Evolutionary conservation across 1,139 yeast species (phyloP).

Genomic region (Blastobotrys buckinghamii): DNA sequence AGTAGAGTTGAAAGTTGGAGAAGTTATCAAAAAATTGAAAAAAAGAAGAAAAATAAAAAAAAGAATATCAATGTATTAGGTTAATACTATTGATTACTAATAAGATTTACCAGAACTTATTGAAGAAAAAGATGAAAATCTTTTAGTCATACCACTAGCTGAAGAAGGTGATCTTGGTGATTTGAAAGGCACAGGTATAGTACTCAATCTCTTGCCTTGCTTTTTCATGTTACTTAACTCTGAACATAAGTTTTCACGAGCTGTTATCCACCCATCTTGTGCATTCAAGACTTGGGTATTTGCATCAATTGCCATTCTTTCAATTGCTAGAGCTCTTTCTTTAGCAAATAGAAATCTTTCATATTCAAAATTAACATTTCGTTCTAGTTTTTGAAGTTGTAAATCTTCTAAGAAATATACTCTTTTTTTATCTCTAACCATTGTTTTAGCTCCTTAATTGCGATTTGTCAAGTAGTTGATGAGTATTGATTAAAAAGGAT

Average conservation of each 20-base stretch:
- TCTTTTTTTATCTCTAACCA: too few species aligned
- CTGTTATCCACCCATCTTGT: background rate
- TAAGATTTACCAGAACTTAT: background rate
- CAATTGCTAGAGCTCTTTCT: background rate
- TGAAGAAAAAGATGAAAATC: background rate
- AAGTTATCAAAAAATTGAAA: conserved; percentile 41
- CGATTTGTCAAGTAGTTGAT: too few species aligned
- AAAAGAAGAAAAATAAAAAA: conserved; percentile 38
- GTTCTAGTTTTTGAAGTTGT: background rate
- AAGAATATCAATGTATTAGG: conserved; percentile 31
- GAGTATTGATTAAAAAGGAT: too few species aligned
- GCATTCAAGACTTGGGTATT: background rate
- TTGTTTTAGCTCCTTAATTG: too few species aligned
- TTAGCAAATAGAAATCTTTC: background rate
- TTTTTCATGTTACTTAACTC: background rate
- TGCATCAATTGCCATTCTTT: background rate
- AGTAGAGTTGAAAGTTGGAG: conserved; percentile 60
- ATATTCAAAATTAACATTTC: background rate
- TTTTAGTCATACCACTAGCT: too few species aligned
- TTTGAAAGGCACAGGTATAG: background rate
- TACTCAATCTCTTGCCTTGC: background rate
- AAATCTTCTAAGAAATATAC: background rate
- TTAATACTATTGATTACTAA: background rate
- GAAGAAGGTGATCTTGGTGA: too few species aligned
- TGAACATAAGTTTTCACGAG: background rate